These are phyloP conservation scores for Pugionium dolabratum DNA, from an alignment of 345 rosid species.

Conservation along the genomic window DNA sequence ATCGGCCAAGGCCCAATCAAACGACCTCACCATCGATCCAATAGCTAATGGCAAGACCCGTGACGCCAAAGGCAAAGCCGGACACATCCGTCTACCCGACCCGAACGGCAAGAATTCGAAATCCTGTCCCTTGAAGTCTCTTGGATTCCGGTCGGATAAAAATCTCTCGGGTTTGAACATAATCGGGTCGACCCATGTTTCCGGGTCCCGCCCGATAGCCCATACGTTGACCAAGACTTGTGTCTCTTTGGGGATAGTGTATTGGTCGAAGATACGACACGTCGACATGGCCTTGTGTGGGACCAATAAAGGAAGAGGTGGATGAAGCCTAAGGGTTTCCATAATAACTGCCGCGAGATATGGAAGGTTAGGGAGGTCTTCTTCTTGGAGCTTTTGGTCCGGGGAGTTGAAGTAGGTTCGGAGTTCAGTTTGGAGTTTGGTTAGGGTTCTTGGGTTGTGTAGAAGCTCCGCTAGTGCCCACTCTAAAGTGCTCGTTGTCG, in stretches of 20 bases:
- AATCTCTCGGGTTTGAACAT: conserved; percentile 72
- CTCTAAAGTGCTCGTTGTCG: conserved; percentile 81
- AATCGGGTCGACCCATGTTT: conserved; percentile 57
- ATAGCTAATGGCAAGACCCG: conserved; percentile 63
- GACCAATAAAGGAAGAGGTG: conserved; percentile 75
- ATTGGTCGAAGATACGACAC: conserved; percentile 52
- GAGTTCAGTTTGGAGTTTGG: conserved; percentile 59
- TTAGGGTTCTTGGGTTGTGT: conserved; percentile 47
- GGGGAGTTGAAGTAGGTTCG: conserved; percentile 40
- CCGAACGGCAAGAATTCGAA: conserved; percentile 79
- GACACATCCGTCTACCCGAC: conserved; percentile 87
- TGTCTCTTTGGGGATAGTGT: conserved; percentile 65
- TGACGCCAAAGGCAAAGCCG: conserved; percentile 68
- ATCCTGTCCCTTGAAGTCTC: conserved; percentile 67
- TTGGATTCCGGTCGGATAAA: conserved; percentile 40
- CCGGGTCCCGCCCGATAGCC: conserved; percentile 71
- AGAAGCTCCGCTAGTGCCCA: conserved; percentile 92
- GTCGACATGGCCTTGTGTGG: conserved; percentile 77
- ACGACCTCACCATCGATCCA: conserved; percentile 60
- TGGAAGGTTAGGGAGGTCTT: conserved; percentile 58
- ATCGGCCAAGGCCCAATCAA: conserved; percentile 60
- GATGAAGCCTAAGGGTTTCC: conserved; percentile 77
- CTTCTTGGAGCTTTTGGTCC: conserved; percentile 52
- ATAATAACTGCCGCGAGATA: conserved; percentile 68
- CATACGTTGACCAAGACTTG: conserved; percentile 70